A percentile compares a stretch with the other conserved stretches of the same genome.
Evolutionary conservation across 2,329 filamentous ascomycete genomes (phyloP).

Genomic region (Elsinoe batatas): DNA sequence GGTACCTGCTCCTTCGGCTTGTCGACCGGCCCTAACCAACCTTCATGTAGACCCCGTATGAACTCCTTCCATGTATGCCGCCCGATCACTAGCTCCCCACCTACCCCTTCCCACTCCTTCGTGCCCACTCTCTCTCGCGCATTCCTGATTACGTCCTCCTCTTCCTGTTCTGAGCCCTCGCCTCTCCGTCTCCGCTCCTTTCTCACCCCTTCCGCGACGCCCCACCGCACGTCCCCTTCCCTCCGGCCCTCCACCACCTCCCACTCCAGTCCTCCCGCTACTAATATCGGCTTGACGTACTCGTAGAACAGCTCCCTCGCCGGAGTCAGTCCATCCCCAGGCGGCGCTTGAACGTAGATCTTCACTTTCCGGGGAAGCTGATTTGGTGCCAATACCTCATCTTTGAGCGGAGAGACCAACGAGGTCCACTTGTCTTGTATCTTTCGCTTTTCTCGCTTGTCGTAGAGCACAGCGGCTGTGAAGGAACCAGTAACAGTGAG

Average conservation of each 20-base stretch:
- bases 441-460: slow-evolving; percentile 79
- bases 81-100: slow-evolving; percentile 81
- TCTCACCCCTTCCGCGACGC: slow-evolving; percentile 76
- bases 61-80: slow-evolving; percentile 97
- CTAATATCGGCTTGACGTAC: slow-evolving; percentile 87
- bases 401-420: slow-evolving; percentile 72
- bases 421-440: slow-evolving; percentile 79
- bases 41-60: slow-evolving; percentile 82
- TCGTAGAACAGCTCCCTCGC: slow-evolving; percentile 95
- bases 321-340: slow-evolving; percentile 69
- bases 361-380: slow-evolving; percentile 75
- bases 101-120: slow-evolving; percentile 59
- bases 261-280: slow-evolving; percentile 86
- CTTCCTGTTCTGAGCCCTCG: slow-evolving; percentile 40
- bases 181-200: slow-evolving; percentile 51
- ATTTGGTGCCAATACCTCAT: slow-evolving; percentile 61
- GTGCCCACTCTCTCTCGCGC: slow-evolving; percentile 58
- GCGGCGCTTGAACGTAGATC: slow-evolving; percentile 75
- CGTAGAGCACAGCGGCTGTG: slow-evolving; percentile 75
- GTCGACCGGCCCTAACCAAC: slow-evolving; percentile 81
- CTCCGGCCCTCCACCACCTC: slow-evolving; percentile 86
- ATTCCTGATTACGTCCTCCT: slow-evolving; percentile 51
- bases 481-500: slow-evolving; percentile 68
- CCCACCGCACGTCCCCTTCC: slow-evolving; percentile 85
- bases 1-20: slow-evolving; percentile 38